Evolutionary conservation across 2,329 filamentous ascomycete genomes (phyloP).

Genomic region (Tolypocladium capitatum): DNA sequence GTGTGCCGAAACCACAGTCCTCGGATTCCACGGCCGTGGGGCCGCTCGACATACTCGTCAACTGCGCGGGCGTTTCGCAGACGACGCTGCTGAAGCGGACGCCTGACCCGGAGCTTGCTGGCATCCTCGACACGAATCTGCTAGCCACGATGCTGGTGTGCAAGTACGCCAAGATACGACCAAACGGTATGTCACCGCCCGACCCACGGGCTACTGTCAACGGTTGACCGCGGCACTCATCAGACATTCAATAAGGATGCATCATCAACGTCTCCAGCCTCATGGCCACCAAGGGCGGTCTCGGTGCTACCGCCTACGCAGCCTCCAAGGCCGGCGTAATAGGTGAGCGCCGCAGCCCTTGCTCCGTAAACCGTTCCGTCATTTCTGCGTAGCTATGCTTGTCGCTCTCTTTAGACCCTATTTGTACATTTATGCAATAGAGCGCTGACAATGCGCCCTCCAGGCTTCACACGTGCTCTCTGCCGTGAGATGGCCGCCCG

Average conservation of each 20-base stretch:
- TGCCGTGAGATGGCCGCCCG: constrained; percentile 46
- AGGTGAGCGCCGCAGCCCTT: constrained; percentile 29
- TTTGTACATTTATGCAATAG: constrained; percentile 6
- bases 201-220: background rate
- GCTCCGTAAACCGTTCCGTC: constrained; percentile 2
- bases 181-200: constrained; percentile 13
- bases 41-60: constrained; percentile 51
- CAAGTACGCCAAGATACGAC: constrained; percentile 26
- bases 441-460: constrained; percentile 4
- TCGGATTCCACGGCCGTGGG: constrained; percentile 11
- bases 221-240: background rate
- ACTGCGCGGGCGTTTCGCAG: constrained; percentile 65
- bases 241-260: constrained; percentile 30
- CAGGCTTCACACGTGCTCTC: constrained; percentile 56
- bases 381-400: constrained; percentile 2
- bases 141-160: constrained; percentile 50
- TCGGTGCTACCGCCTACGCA: constrained; percentile 60
- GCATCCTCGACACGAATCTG: constrained; percentile 58
- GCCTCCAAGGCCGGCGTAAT: constrained; percentile 72
- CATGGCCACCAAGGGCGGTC: constrained; percentile 54
- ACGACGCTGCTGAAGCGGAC: constrained; percentile 48
- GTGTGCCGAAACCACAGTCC: background rate
- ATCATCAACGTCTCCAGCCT: constrained; percentile 77
- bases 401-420: background rate
- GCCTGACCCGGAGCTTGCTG: constrained; percentile 33